Evolutionary conservation across 2,329 filamentous ascomycete genomes (phyloP).

Genomic region (Botrytis porri): DNA sequence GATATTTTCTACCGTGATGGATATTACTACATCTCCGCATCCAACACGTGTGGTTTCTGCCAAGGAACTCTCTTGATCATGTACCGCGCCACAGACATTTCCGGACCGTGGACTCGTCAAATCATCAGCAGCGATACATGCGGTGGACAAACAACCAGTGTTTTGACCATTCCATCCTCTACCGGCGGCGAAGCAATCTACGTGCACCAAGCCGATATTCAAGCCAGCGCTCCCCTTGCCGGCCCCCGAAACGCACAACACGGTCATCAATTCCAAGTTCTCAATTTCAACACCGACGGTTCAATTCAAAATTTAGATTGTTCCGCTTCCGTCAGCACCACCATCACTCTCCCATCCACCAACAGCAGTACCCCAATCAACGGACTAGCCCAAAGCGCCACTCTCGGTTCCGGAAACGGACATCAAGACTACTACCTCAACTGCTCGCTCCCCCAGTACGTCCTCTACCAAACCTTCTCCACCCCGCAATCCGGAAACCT

Average conservation of each 20-base stretch:
- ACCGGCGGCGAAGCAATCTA: constrained; percentile 23
- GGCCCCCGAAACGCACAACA: constrained; percentile 19
- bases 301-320: neutral
- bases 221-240: constrained; percentile 25
- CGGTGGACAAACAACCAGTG: constrained; percentile 28
- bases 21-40: constrained; percentile 31
- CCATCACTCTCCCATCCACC: neutral
- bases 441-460: constrained; percentile 26
- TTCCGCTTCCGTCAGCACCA: neutral
- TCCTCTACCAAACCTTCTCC: constrained; percentile 30
- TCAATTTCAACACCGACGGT: constrained; percentile 13
- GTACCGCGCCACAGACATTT: constrained; percentile 26
- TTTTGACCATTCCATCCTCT: constrained; percentile 25
- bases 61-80: constrained; percentile 29
- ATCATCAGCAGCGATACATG: constrained; percentile 32
- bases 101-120: constrained; percentile 30
- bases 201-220: constrained; percentile 29
- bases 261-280: constrained; percentile 14
- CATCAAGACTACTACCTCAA: constrained; percentile 20
- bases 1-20: constrained; percentile 31
- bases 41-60: constrained; percentile 33
- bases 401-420: constrained; percentile 23
- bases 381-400: neutral
- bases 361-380: neutral
- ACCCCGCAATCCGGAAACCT: constrained; percentile 25